Evolutionary conservation across 352 stramenopile genomes (phyloP).

Genomic region (Phytophthora colocasiae): DNA sequence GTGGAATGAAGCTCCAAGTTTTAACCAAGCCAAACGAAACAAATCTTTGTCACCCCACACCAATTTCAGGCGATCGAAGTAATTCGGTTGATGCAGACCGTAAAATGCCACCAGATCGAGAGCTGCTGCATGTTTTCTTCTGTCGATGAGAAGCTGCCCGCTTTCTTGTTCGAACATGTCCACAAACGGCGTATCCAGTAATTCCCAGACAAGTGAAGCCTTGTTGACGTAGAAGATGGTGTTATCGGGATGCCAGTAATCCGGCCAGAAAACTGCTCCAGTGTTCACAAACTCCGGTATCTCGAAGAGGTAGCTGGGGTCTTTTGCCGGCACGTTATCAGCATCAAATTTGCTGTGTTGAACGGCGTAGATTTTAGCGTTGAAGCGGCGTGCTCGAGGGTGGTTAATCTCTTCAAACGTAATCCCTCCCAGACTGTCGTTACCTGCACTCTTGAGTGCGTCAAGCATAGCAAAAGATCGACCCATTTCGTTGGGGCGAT

Average conservation of each 20-base stretch:
- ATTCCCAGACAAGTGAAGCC: constrained; percentile 62
- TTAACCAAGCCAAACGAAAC: constrained; percentile 79
- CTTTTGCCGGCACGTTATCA: constrained; percentile 64
- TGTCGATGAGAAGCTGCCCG: constrained; percentile 67
- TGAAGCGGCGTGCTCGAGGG: constrained; percentile 40
- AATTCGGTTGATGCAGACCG: constrained; percentile 51
- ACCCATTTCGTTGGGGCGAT: constrained; percentile 43
- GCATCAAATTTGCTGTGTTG: constrained; percentile 67
- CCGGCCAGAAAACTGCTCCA: constrained; percentile 75
- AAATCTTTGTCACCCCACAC: constrained; percentile 79
- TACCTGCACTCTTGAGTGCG: constrained; percentile 16
- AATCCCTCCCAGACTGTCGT: constrained; percentile 40
- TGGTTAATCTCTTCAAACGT: constrained; percentile 32
- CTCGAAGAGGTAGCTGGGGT: constrained; percentile 72
- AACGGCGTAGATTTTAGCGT: constrained; percentile 67
- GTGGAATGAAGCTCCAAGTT: constrained; percentile 52
- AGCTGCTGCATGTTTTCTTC: constrained; percentile 33
- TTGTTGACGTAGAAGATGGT: constrained; percentile 74
- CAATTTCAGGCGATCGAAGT: constrained; percentile 61
- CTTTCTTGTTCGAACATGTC: constrained; percentile 85
- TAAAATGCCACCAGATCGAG: constrained; percentile 68
- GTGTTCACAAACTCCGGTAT: constrained; percentile 43
- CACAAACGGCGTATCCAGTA: constrained; percentile 57
- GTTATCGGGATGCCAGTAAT: constrained; percentile 69
- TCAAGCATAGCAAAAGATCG: constrained; percentile 12